Base-by-base conservation (phyloP, 129 eudicot species). In the Arctium minus region DNA sequence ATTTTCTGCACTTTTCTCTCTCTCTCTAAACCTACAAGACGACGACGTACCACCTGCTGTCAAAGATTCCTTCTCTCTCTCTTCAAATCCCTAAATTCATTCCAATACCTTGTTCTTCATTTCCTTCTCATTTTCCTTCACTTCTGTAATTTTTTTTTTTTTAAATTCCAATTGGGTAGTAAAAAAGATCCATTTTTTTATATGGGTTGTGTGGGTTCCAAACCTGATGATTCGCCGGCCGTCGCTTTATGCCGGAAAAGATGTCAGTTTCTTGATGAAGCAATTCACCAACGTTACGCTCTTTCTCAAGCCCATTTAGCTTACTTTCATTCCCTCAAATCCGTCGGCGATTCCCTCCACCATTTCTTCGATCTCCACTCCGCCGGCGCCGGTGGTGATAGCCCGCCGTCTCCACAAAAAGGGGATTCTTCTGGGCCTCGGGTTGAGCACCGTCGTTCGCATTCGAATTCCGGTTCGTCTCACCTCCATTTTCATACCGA, bases 181-280 rank as follows among this genome's bases (percentile, higher is more conserved):
- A 2, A 46, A 46, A 46, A 46, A 10, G 11, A 1, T 8, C 56
- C 29, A 60, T 56, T 31, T 62, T 78, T 40, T 50, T 36, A 0
- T 8, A 95, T 95, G 99, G 99, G 99, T 44, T 95, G 99, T 78
- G 86, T 89, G 44, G 90, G 87, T 81, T 95, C 99, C 18, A 95
- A 95, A 82, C 86, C 88, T 17, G 97, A 88, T 1, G 97, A 95
- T 17, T 82, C 88, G 2, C 92, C 94, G 81, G 97, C 99, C 82
- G 88, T 95, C 5, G 72, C 74, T 5, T 75, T 95, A 0, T 95
- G 99, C 84, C 86, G 97, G 0, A 91, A 87, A 12, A 88, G 97
- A 13, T 90, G 96, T 46, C 10, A 81, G 10, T 91, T 88, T 50
- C 87, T 95, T 5, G 92, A 93, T 84, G 89, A 90, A 56, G 97